Evolutionary conservation across 257 asterid genomes (phyloP), one percentile per base, ranked within the genome.

Genomic region (Anisodus tanguticus): DNA sequence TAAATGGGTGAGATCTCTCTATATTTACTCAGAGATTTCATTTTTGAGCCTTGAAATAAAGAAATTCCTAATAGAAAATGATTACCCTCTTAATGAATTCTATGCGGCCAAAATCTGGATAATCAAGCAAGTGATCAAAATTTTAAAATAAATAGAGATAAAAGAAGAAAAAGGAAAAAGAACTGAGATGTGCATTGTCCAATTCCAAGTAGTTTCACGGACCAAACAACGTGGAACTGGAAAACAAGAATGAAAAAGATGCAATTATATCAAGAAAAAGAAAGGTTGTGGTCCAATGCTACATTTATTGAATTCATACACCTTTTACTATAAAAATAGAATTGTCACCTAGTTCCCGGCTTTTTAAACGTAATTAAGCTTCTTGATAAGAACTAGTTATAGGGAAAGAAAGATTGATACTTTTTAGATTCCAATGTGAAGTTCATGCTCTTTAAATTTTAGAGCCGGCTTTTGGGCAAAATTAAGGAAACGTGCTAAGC

Each of bases 231-330:
- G 74, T 7, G 74, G 11, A 17, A 5, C 2, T 9, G n/a, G 16
- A 10, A 63, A 47, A 22, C 6, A 47, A 43, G 22, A 6, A 19
- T 19, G 11, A 47, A n/a, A 74, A 74, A 51, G 12, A 22, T 74
- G 19, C 0, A 22, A 74, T 1, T 74, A 49, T 22, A 74, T 49
- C 37, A n/a, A 22, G 62, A 74, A 10, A 47, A 49, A 49, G 54
- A 74, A 51, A 74, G 62, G 4, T 51, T 49, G 81, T 49, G 81
- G 62, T 74, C 62, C 62, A 74, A 74, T 74, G 41, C 12, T 11
- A 49, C 80, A 47, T 45, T 51, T 47, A 72, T 0, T 47, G 12
- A 72, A 72, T 2, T n/a, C 43, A 41, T 69, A 6, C 55, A 19
- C n/a, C 37, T 72, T 22, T 22, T 22, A 22, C 26, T 22, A 19